Evolutionary conservation across 83 land plant genomes (phyloP).

Genomic region (Picea engelmannii): DNA sequence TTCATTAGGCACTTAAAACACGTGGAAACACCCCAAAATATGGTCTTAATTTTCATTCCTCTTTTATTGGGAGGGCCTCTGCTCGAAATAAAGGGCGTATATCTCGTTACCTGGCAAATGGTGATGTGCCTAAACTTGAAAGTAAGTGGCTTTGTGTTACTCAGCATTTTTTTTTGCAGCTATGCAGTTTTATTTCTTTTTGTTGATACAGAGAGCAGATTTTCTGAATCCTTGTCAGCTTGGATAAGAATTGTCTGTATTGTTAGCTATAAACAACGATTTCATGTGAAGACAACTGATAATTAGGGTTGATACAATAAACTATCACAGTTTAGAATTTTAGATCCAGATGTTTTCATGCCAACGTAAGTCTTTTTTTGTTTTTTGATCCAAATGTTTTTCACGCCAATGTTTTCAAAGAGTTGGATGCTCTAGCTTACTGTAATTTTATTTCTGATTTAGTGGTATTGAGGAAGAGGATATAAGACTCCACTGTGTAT

Average conservation of each 20-base stretch:
- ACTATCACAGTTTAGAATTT: background rate
- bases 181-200: too few species aligned
- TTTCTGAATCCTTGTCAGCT: background rate
- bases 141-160: too few species aligned
- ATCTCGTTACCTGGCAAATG: slow-evolving; percentile 99
- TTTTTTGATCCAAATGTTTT: too few species aligned
- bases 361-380: background rate
- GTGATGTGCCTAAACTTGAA: too few species aligned
- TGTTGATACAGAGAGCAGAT: too few species aligned
- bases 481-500: too few species aligned
- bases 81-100: slow-evolving; percentile 90
- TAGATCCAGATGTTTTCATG: background rate
- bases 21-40: slow-evolving; percentile 96
- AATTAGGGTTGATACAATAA: background rate
- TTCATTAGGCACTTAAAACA: too few species aligned
- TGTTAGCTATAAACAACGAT: background rate
- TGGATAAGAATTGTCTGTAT: background rate
- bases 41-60: slow-evolving; percentile 96
- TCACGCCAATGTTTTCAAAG: too few species aligned
- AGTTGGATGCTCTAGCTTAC: too few species aligned
- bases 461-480: too few species aligned
- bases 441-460: too few species aligned
- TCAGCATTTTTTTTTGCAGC: too few species aligned
- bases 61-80: slow-evolving; percentile 91
- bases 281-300: background rate